These are phyloP conservation scores for Dipodascus geniculatus DNA, from an alignment of 805 yeast genomes.

Conservation along the genomic window DNA sequence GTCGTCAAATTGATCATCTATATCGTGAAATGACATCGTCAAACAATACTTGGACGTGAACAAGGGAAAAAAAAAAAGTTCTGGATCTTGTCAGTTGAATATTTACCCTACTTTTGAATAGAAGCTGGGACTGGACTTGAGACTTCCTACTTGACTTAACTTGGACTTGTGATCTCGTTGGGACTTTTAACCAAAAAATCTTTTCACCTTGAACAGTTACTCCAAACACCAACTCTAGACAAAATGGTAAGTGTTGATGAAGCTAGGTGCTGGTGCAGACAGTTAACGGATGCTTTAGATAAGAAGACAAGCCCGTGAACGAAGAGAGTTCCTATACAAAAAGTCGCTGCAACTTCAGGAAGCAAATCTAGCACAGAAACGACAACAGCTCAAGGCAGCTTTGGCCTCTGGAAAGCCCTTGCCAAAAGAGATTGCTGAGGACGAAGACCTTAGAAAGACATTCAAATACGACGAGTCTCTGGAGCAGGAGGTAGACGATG, in stretches of 20 bases:
- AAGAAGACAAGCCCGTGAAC: conserved; percentile 90
- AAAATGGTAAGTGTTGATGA: neutral
- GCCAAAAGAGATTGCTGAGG: conserved; percentile 85
- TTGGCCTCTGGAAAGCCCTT: conserved; percentile 85
- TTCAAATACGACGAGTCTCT: conserved; percentile 78
- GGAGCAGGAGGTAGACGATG: conserved; percentile 68
- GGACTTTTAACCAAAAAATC: neutral
- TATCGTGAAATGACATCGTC: neutral
- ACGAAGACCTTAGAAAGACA: conserved; percentile 65
- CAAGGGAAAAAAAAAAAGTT: neutral
- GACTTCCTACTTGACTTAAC: no score
- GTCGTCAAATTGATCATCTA: conserved; percentile 11
- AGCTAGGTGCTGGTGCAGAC: no score
- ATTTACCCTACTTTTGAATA: neutral
- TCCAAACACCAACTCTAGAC: neutral
- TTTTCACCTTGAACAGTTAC: neutral
- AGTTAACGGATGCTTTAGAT: conserved; percentile 39
- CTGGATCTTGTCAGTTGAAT: neutral
- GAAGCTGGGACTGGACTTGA: neutral
- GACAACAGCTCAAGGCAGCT: conserved; percentile 78
- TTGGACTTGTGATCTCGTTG: no score
- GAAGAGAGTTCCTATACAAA: conserved; percentile 84
- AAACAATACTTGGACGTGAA: neutral
- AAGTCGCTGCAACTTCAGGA: conserved; percentile 88
- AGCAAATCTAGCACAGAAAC: conserved; percentile 69